A percentile compares a stretch with the other conserved stretches of the same genome.
phyloP scores from a whole-genome alignment of 2,329 filamentous ascomycete species.

The Colletotrichum paranaense region DNA sequence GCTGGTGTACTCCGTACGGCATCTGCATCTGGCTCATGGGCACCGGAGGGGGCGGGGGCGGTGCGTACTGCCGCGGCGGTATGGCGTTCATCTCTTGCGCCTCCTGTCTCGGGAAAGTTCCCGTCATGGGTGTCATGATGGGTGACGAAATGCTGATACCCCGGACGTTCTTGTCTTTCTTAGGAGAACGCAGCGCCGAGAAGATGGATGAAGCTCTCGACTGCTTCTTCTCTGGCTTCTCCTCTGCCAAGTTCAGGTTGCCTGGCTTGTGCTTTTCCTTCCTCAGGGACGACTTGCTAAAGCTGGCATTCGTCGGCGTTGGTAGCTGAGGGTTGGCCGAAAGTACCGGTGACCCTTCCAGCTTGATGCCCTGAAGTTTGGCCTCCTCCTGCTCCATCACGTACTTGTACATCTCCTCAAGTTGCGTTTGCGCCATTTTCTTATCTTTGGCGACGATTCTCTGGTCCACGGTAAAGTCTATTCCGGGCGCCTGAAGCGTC shows the following conservation, averaged over 20 bases:
- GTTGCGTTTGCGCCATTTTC: slow-evolving; percentile 80
- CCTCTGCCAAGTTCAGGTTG: slow-evolving; percentile 58
- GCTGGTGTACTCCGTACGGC: slow-evolving; percentile 47
- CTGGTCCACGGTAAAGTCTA: slow-evolving; percentile 80
- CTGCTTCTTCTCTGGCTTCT: slow-evolving; percentile 58
- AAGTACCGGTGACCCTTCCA: slow-evolving; percentile 55
- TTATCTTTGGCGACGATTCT: slow-evolving; percentile 80
- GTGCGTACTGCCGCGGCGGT: slow-evolving; percentile 68
- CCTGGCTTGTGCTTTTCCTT: slow-evolving; percentile 62
- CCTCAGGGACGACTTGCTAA: slow-evolving; percentile 46
- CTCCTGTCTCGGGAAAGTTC: slow-evolving; percentile 66
- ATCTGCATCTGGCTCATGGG: slow-evolving; percentile 59
- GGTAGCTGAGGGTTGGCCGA: slow-evolving; percentile 40
- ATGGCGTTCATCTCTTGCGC: slow-evolving; percentile 68
- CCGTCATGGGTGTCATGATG: slow-evolving; percentile 72
- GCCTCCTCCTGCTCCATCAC: slow-evolving; percentile 90
- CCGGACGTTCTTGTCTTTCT: slow-evolving; percentile 62
- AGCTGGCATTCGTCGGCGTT: slow-evolving; percentile 45
- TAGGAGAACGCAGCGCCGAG: slow-evolving; percentile 71
- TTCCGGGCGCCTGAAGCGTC: slow-evolving; percentile 64
- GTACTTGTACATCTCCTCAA: slow-evolving; percentile 91
- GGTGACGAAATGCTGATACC: slow-evolving; percentile 72
- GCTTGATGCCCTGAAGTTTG: slow-evolving; percentile 65
- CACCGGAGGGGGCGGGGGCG: slow-evolving; percentile 67
- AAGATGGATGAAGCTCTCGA: slow-evolving; percentile 70